phyloP scores from a whole-genome alignment of 768 basidiomycete genomes.

The Tricholoma saponaceum region DNA sequence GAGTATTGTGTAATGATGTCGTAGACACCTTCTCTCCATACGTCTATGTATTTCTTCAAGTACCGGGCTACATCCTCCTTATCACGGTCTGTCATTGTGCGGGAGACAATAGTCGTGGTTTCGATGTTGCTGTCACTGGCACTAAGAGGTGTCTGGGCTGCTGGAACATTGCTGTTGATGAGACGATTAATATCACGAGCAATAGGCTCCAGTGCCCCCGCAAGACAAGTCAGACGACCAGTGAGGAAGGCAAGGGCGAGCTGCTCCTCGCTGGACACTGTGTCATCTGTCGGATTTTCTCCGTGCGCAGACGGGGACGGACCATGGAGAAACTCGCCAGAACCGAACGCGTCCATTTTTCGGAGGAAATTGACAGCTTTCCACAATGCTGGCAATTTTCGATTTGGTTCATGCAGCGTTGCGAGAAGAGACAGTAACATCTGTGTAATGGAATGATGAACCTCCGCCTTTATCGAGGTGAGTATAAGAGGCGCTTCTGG shows the following conservation, averaged over 20 bases:
- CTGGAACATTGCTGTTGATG: conserved; percentile 27
- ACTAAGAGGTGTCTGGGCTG: conserved; percentile 44
- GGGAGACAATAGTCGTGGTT: conserved; percentile 3
- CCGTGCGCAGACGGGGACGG: not conserved
- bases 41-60: conserved; percentile 83
- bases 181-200: conserved; percentile 18
- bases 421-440: conserved; percentile 79
- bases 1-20: conserved; percentile 89
- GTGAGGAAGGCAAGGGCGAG: conserved; percentile 85
- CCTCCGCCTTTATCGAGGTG: conserved; percentile 61
- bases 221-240: conserved; percentile 59
- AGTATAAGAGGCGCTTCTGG: conserved; percentile 47
- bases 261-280: conserved; percentile 56
- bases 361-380: conserved; percentile 87
- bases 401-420: conserved; percentile 75
- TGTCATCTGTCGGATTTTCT: conserved; percentile 16
- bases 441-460: conserved; percentile 59
- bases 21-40: conserved; percentile 90
- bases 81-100: conserved; percentile 36
- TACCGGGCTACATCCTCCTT: conserved; percentile 72
- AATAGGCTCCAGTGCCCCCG: conserved; percentile 23
- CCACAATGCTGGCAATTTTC: conserved; percentile 85
- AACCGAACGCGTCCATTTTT: conserved; percentile 66
- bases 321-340: conserved; percentile 4
- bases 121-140: conserved; percentile 39